phyloP scores from a whole-genome alignment of 2,329 filamentous ascomycete genomes.

The Phaeosphaeria sp. region DNA sequence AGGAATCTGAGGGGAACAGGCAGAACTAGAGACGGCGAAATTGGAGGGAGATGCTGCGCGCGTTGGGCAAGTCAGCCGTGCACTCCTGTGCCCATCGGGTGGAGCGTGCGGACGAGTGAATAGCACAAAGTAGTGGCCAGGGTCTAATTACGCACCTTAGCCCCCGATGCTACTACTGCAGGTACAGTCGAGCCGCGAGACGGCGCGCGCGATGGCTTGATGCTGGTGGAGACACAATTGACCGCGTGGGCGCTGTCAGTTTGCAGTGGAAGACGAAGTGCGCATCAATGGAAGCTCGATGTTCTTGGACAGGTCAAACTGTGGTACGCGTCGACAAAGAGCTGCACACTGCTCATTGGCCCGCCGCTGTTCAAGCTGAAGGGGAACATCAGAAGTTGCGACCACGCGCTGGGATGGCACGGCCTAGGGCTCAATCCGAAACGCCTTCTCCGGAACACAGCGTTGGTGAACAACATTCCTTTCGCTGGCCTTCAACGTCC shows the following conservation, averaged over 20 bases:
- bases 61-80: slow-evolving; percentile 10
- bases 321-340: background rate
- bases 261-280: background rate
- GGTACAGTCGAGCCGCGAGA: slow-evolving; percentile 3
- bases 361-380: background rate
- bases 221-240: background rate
- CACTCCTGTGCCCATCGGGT: background rate
- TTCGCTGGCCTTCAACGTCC: background rate
- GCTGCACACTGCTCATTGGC: background rate
- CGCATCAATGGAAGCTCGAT: background rate
- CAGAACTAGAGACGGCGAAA: slow-evolving; percentile 17
- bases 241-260: background rate
- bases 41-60: slow-evolving; percentile 28
- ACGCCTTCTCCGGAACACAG: slow-evolving; percentile 5
- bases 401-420: slow-evolving; percentile 12
- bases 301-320: background rate
- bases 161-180: slow-evolving; percentile 3
- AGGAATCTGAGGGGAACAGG: slow-evolving; percentile 6
- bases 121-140: background rate
- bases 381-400: slow-evolving; percentile 6
- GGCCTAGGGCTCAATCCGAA: slow-evolving; percentile 6
- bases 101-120: slow-evolving; percentile 3
- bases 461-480: background rate
- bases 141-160: slow-evolving; percentile 4
- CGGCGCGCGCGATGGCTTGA: background rate